A percentile compares a stretch with the other conserved stretches of the same genome.
Conservation (phyloP, 1,284 basidiomycete genomes). For the Chalciporus sp. region DNA sequence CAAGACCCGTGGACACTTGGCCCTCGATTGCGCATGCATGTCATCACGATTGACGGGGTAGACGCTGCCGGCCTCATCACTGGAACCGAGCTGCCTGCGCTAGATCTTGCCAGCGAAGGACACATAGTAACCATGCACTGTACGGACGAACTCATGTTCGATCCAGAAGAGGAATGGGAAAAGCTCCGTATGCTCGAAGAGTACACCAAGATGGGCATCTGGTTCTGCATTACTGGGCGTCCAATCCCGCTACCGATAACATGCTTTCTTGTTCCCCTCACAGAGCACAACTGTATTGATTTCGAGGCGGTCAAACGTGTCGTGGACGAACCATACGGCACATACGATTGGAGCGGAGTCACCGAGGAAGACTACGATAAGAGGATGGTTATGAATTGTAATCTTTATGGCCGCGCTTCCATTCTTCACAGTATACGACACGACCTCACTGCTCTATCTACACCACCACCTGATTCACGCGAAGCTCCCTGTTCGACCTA, state of each 20-base stretch:
- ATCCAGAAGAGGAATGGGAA: conserved; percentile 45
- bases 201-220: conserved; percentile 63
- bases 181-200: conserved; percentile 55
- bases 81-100: conserved; percentile 53
- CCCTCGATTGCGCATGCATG: conserved; percentile 60
- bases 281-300: conserved; percentile 50
- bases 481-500: conserved; percentile 56
- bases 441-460: conserved; percentile 66
- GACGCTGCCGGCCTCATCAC: conserved; percentile 61
- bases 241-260: conserved; percentile 52
- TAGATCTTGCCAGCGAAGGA: conserved; percentile 43
- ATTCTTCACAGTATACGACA: conserved; percentile 57
- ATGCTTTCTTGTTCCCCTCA: conserved; percentile 66
- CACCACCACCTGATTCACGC: conserved; percentile 48
- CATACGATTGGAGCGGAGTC: conserved; percentile 55
- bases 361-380: conserved; percentile 47
- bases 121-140: conserved; percentile 40
- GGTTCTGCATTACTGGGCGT: conserved; percentile 62
- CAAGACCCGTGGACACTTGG: conserved; percentile 67
- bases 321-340: conserved; percentile 50
- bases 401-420: conserved; percentile 56
- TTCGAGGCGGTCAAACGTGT: conserved; percentile 55
- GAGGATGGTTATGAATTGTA: conserved; percentile 55
- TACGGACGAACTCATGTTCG: conserved; percentile 43
- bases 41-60: conserved; percentile 52